Evolutionary conservation across 805 yeast species (phyloP).

Genomic region (Candida quercuum): DNA sequence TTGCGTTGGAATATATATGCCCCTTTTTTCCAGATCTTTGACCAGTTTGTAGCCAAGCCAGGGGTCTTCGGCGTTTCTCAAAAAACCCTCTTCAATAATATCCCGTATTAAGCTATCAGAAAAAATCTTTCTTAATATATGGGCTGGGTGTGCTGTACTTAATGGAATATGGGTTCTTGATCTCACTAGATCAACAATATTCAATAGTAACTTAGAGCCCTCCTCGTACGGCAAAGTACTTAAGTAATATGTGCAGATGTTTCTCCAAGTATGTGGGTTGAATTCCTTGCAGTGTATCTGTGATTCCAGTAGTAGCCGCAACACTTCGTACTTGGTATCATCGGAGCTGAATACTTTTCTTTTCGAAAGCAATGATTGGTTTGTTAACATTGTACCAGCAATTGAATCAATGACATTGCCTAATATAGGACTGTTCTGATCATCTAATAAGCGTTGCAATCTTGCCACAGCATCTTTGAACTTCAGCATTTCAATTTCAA

Average conservation of each 20-base stretch:
- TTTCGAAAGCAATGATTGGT: conserved; percentile 4
- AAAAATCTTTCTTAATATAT: conserved; percentile 18
- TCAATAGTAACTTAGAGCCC: conserved; percentile 7
- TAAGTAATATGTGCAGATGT: conserved; percentile 9
- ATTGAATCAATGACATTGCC: conserved; percentile 9
- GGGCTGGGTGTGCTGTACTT: conserved; percentile 8
- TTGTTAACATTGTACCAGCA: conserved; percentile 3
- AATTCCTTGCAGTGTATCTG: conserved; percentile 3
- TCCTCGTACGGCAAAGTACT: conserved; percentile 10
- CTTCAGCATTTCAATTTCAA: conserved; percentile 8
- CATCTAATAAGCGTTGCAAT: conserved; percentile 4
- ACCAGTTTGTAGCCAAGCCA: conserved; percentile 21
- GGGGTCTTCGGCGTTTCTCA: conserved; percentile 12
- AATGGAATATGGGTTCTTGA: not conserved
- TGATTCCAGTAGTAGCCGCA: conserved; percentile 5
- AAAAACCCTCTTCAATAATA: conserved; percentile 17
- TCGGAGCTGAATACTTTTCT: conserved; percentile 2
- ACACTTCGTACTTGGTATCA: conserved; percentile 5
- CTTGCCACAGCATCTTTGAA: conserved; percentile 8
- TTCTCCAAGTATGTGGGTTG: conserved; percentile 13
- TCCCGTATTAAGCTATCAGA: conserved; percentile 10
- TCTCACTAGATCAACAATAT: conserved; percentile 6
- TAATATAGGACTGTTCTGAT: conserved; percentile 2
- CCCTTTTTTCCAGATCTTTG: conserved; percentile 11
- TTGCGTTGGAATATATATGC: conserved; percentile 13